Evolutionary conservation across 768 basidiomycete species (phyloP), one percentile per base, ranked within the genome.

Genomic region (Russula emetica): DNA sequence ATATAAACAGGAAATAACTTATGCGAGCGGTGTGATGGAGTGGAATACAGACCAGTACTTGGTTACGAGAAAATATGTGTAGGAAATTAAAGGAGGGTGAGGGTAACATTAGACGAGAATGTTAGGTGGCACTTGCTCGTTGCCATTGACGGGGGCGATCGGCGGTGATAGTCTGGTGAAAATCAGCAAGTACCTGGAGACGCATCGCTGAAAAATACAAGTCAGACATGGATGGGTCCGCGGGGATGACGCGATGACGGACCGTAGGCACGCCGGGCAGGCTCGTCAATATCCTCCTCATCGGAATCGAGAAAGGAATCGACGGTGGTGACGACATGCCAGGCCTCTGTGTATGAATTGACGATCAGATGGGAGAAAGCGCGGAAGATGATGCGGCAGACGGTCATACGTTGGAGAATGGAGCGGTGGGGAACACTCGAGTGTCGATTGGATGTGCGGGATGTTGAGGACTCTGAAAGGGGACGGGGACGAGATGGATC

Each of bases 251-350:
- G 13, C 1, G 38, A 49, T 52, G 50, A 62, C 83, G 59, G 64
- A 90, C 89, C 74, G 69, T 88, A 89, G 69, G 90, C 89, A 53
- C 81, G 75, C 36, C 84, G 81, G 40, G 81, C 76, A 67, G 87
- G 77, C 69, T 87, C 86, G 69, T 90, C 87, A 16, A 77, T 79
- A 54, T 76, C 74, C 70, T 88, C 87, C 49, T 88, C 87, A 63
- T 90, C 90, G 32, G 90, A 91, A 73, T 90, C 88, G 55, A 79
- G 74, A 32, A 91, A 76, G n/a, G 90, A 85, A 70, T 92, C 90
- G 42, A 83, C 82, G 34, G 80, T 83, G 58, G 78, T 81, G 61
- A 85, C 78, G 18, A 82, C 78, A 69, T 88, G 83, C 86, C 86
- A 91, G 18, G 90, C 85, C 71, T 90, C 90, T 92, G 70, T 3